phyloP scores from a whole-genome alignment of 2,329 filamentous ascomycete species.

The Phialophora verrucosa region DNA sequence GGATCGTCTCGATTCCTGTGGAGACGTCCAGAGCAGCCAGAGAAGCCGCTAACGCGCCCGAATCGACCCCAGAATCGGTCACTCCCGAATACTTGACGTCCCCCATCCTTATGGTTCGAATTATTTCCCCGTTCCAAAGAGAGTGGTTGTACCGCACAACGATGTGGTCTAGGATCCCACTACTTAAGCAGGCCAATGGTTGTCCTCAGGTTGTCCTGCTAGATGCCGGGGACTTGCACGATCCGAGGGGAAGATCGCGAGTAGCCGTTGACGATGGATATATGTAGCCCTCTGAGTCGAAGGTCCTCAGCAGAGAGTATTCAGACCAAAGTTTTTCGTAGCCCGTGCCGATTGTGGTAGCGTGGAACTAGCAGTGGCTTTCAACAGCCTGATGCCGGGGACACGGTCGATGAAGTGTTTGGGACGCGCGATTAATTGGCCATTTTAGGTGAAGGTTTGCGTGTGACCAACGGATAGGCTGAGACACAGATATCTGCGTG shows the following conservation, averaged over 20 bases:
- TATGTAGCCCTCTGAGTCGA: neutral
- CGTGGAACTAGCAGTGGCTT: neutral
- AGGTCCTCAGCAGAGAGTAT: neutral
- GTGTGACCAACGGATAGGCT: constrained; percentile 22
- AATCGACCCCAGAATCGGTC: constrained; percentile 16
- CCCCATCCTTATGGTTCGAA: neutral
- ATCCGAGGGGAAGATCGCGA: neutral
- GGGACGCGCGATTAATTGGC: constrained; percentile 26
- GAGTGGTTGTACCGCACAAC: neutral
- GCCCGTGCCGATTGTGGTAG: constrained; percentile 1
- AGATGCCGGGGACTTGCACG: neutral
- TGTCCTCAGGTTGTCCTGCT: neutral
- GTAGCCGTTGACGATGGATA: neutral
- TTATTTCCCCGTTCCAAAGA: neutral
- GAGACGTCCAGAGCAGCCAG: constrained; percentile 25
- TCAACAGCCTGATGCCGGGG: neutral
- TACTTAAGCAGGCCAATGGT: neutral
- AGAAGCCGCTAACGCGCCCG: constrained; percentile 20
- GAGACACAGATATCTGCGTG: constrained; percentile 6
- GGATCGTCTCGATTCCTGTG: constrained; percentile 33
- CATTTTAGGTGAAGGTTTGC: constrained; percentile 20
- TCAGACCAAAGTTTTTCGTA: neutral
- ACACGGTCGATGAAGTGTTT: constrained; percentile 9
- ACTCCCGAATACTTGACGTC: constrained; percentile 1
- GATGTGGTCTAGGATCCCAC: neutral